Evolutionary conservation across 805 yeast genomes (phyloP), one percentile per base, ranked within the genome.

Genomic region (Grigorovia jiainica): DNA sequence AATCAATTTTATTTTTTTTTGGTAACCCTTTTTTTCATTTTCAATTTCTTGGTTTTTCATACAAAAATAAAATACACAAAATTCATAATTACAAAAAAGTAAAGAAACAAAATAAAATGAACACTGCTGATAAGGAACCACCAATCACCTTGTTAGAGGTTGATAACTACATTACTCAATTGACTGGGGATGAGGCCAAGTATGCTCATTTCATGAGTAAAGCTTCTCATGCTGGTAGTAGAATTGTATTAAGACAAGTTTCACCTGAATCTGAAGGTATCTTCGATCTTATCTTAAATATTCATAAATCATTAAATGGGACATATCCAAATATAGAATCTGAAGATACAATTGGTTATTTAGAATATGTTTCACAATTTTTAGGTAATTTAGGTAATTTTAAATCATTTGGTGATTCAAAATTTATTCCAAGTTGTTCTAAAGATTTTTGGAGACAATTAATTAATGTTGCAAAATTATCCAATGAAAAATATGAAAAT

Each of bases 371-470:
- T 24, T 81, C 87, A 33, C 90, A 83, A 65, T 78, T 83, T 54
- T 66, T 83, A 47, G 68, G 79, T 31, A 83, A 83, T 61, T 67
- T 79, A 59, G 92, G 92, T 50, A 83, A 83, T 55, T 83, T 75
- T 65, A 87, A 82, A 64, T 81, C 92, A 1, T 87, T 87, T 60
- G 96, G 96, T 50, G 95, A 87, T 64, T 76, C 76, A 51, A 87
- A 87, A 62, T 87, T 87, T 55, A 71, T 87, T 47, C 96, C 96
- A 33, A 65, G 76, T 39, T 53, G 85, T 32, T 43, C 70, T 0
- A 54, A 50, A 25, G 72, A 61, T 0, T 69, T 70, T 6, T 78
- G 86, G 50, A 72, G 65, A 43, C 49, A 63, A 19, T 18, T 55
- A 31, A 19, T 52, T 30, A 15, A 39, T 3, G 20, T 37, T 19